These are phyloP conservation scores for Lasiosphaeria ovina DNA, from an alignment of 495 filamentous ascomycete species.

Conservation along the genomic window DNA sequence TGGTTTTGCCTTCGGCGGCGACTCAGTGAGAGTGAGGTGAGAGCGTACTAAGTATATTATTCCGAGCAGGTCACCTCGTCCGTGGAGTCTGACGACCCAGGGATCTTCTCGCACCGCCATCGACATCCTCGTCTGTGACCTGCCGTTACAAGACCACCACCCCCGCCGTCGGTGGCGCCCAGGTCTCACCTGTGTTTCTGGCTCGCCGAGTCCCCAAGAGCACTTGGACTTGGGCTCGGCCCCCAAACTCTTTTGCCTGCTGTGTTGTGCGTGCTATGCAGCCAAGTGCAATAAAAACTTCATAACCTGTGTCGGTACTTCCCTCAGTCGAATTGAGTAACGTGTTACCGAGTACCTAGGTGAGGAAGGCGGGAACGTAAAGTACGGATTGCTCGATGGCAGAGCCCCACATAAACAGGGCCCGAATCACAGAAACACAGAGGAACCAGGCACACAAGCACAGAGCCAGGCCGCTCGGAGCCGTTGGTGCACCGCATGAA, in stretches of 20 bases:
- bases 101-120: too few relatives aligned
- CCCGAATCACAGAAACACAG: not conserved
- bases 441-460: not conserved
- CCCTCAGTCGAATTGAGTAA: too few relatives aligned
- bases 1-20: too few relatives aligned
- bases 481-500: constrained; percentile 4
- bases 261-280: not conserved
- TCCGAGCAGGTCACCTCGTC: too few relatives aligned
- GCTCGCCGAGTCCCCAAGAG: not conserved
- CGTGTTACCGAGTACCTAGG: too few relatives aligned
- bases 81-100: too few relatives aligned
- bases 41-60: too few relatives aligned
- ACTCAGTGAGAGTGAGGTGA: too few relatives aligned
- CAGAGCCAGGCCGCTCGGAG: not conserved
- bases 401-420: not conserved
- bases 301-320: too few relatives aligned
- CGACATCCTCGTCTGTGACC: not conserved
- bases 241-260: not conserved
- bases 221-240: not conserved
- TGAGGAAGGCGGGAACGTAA: too few relatives aligned
- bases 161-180: too few relatives aligned
- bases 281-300: too few relatives aligned
- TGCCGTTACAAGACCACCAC: not conserved
- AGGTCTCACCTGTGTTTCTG: not conserved
- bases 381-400: not conserved